A percentile compares a stretch with the other conserved stretches of the same genome.
These are phyloP conservation scores for Pleurotus salmoneostramineus DNA, from an alignment of 768 basidiomycete species.

Conservation along the genomic window DNA sequence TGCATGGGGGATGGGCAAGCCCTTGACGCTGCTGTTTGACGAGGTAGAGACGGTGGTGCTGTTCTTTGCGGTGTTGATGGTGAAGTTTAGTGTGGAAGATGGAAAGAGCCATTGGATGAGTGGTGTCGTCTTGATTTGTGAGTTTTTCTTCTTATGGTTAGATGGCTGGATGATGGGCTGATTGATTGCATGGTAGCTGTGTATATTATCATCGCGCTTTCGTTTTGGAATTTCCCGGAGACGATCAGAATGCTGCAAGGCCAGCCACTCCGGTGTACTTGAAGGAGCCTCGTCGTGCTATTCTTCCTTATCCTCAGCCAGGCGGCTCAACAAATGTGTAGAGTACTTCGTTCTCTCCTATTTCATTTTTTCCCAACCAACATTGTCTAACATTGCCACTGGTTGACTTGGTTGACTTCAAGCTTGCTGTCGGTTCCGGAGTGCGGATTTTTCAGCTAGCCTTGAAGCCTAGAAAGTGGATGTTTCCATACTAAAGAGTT, in stretches of 20 bases:
- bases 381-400: no score
- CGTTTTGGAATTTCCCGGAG: slow-evolving; percentile 38
- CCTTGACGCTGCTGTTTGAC: slow-evolving; percentile 34
- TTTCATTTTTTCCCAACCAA: no score
- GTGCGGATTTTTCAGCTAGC: no score
- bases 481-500: no score
- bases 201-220: slow-evolving; percentile 30
- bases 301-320: neutral
- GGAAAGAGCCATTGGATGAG: slow-evolving; percentile 49
- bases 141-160: slow-evolving; percentile 8
- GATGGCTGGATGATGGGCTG: neutral
- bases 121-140: slow-evolving; percentile 31
- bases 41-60: slow-evolving; percentile 34
- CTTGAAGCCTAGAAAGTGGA: no score
- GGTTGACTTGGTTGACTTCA: no score
- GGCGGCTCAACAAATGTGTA: neutral
- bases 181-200: slow-evolving; percentile 18
- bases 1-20: slow-evolving; percentile 37
- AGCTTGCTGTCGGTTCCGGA: no score
- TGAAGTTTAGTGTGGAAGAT: slow-evolving; percentile 41
- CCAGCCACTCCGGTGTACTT: slow-evolving; percentile 23
- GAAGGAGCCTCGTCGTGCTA: neutral
- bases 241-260: slow-evolving; percentile 28
- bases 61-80: slow-evolving; percentile 36
- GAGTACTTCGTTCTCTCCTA: no score